Evolutionary conservation across 2,329 filamentous ascomycete species (phyloP), one percentile per base, ranked within the genome.

Genomic region (Botrytis squamosa): DNA sequence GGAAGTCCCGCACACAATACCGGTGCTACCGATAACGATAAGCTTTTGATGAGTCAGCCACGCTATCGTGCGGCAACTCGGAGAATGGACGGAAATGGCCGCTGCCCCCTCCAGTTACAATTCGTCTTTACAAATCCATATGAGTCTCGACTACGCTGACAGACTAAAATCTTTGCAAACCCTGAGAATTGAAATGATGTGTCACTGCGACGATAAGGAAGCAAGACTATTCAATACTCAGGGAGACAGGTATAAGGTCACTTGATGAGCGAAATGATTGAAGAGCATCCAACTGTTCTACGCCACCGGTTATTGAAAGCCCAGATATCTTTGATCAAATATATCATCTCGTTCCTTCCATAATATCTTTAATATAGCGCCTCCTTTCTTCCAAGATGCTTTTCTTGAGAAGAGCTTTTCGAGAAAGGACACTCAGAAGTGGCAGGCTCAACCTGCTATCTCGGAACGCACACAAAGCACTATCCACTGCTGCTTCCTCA

Each of bases 401-500:
- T 8, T 38, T 42, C 29, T 12, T 69, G 40, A 68, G 44, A 16
- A 68, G 52, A 46, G 33, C 64, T 60, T n/a, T 68, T 25, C 71
- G 40, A 68, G 40, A 36, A 29, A 12, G 36, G 18, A 42, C 52
- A 6, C 52, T 69, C 10, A 68, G 29, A 36, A 40, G 33, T 60
- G 65, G 33, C 38, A 68, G 42, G 63, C 29, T 33, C 29, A 68
- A 42, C 40, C 44, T 72, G 12, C 38, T 60, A 8, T 59, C 62
- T 22, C 22, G 29, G n/a, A 44, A 22, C 38, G 64, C 59, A 49
- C 42, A 38, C 38, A 76, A 77, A 75, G 68, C 75, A 57, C 72
- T 80, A 70, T 73, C 75, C 49, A 79, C 79, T 75, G 65, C 75
- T 38, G 74, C 75, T 44, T 72, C 78, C 62, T 73, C 75, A 46